Conservation (phyloP, 2,329 filamentous ascomycete species). For the Penicillium sp. region DNA sequence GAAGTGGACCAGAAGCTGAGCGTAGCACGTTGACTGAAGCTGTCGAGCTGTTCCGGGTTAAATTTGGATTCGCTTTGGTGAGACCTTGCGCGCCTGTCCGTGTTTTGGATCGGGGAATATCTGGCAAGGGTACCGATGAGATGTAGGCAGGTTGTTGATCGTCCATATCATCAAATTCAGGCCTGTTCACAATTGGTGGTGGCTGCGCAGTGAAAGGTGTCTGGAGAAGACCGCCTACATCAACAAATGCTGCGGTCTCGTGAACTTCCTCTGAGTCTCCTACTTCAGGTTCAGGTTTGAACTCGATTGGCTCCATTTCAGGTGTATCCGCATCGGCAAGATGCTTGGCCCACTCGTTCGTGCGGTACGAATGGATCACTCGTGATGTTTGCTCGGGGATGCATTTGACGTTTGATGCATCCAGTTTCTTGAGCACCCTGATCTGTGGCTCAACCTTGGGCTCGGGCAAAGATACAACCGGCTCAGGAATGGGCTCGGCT, state of each 20-base stretch:
- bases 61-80: constrained; percentile 1
- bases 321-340: constrained; percentile 73
- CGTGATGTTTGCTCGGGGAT: constrained; percentile 71
- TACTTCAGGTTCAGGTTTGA: constrained; percentile 32
- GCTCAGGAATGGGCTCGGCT: background rate
- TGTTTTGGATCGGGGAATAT: constrained; percentile 8
- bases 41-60: constrained; percentile 16
- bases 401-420: constrained; percentile 47
- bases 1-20: background rate
- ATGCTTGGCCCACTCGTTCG: constrained; percentile 96
- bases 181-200: constrained; percentile 33
- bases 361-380: constrained; percentile 78
- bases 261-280: constrained; percentile 30
- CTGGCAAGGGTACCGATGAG: constrained; percentile 6
- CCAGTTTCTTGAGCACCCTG: constrained; percentile 22
- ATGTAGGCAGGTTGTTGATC: constrained; percentile 14
- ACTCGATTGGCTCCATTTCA: constrained; percentile 46
- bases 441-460: background rate
- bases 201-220: constrained; percentile 56
- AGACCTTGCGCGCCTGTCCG: constrained; percentile 8
- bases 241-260: constrained; percentile 61
- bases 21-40: constrained; percentile 8
- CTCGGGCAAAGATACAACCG: background rate
- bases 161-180: constrained; percentile 15
- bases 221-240: constrained; percentile 64